These are phyloP conservation scores for Aspergillus ostianus DNA, from an alignment of 495 filamentous ascomycete genomes.

Conservation along the genomic window DNA sequence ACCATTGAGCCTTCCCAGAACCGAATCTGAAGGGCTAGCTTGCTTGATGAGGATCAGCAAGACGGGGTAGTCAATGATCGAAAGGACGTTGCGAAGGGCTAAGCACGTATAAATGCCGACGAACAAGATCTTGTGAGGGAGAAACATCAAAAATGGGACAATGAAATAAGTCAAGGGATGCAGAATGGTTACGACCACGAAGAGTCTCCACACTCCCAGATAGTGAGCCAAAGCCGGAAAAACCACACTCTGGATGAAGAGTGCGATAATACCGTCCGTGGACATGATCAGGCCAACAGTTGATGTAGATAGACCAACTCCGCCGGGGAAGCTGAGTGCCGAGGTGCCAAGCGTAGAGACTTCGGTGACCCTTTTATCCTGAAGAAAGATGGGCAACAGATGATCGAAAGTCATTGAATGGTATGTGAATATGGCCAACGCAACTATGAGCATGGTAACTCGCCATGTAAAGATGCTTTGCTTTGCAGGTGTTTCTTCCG, in stretches of 20 bases:
- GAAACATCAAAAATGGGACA: constrained; percentile 64
- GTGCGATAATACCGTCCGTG: constrained; percentile 73
- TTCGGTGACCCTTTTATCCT: constrained; percentile 55
- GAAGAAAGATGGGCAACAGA: constrained; percentile 79
- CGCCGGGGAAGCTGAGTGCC: constrained; percentile 64
- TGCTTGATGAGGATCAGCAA: constrained; percentile 83
- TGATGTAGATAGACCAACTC: constrained; percentile 69
- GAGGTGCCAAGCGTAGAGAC: constrained; percentile 26
- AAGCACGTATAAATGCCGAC: constrained; percentile 72
- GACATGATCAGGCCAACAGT: constrained; percentile 78
- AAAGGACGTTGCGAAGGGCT: constrained; percentile 68
- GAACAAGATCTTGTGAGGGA: constrained; percentile 58
- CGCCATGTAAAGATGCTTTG: constrained; percentile 60
- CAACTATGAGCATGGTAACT: constrained; percentile 66
- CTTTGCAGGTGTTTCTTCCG: constrained; percentile 28
- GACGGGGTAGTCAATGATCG: constrained; percentile 74
- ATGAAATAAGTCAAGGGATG: constrained; percentile 76
- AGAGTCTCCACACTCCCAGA: constrained; percentile 72
- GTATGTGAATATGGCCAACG: constrained; percentile 81
- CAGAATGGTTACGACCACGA: constrained; percentile 69
- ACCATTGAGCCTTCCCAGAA: constrained; percentile 78
- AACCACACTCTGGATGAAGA: constrained; percentile 72
- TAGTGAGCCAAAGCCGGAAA: constrained; percentile 70
- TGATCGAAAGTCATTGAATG: constrained; percentile 88
- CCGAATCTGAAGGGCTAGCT: constrained; percentile 63